Base-by-base conservation (phyloP, 2,329 filamentous ascomycete genomes). In the Alternaria solani region DNA sequence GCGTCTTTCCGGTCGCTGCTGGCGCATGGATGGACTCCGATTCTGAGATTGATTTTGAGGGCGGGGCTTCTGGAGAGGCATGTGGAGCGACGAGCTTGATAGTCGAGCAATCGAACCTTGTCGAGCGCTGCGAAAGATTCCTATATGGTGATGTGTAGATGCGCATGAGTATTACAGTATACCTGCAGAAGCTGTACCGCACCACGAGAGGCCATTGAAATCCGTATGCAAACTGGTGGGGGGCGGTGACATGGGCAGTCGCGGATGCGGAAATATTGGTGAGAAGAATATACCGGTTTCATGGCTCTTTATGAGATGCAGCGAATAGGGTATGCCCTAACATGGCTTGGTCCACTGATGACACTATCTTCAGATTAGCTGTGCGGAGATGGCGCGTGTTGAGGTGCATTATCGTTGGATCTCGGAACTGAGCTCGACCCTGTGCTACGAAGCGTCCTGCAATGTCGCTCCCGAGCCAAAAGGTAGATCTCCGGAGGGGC, bases 11-110 rank as follows among this genome's bases (percentile, higher is more conserved):
- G 71, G 69, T 7, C 63, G 3, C 26, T 59, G 60, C 11, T 54
- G 57, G 11, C 51, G 62, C 18, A 59, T 63, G 26, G 43, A 32
- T 2, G 38, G 2, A 8, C 48, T 55, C 25, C 54, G 47, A 38
- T 58, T 42, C 7, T 46, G 34, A 56, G 61, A 25, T 25, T 38
- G 38, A 14, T 61, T 63, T 18, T 59, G 53, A 14, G 61, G 61
- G 23, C 58, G 62, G 36, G 59, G 44, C 36, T 67, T 71, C 25
- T 71, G 67, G 34, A 71, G 44, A 56, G 67, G 67, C 68, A 71
- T 71, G 20, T 8, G 49, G 25, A 52, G 62, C 58, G 11, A 16
- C 26, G n/a, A 23, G 16, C 0, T 41, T 56, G 9, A 3, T 4
- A 11, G 7, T 4, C 1, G 0, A 18, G n/a, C n/a, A 23, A 11